Base-by-base conservation (phyloP, 108 stramenopile species). In the Pseudonitzschia delicatissima region DNA sequence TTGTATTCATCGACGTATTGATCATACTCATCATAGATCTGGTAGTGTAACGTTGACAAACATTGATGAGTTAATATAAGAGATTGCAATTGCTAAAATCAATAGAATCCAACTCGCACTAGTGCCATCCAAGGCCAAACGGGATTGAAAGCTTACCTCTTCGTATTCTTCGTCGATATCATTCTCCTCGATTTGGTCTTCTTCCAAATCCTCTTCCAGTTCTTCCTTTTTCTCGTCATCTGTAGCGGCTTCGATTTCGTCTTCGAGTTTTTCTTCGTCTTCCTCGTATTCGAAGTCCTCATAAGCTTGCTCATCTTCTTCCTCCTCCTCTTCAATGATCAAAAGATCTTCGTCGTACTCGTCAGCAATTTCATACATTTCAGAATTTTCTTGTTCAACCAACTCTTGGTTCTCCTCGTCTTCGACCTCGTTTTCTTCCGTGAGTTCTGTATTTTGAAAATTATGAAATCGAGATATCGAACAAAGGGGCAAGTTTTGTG, bases 291-390 rank as follows among this genome's bases (percentile, higher is more conserved):
- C 25, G 35, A 60, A 48, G 40, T 64, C 48, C 48, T 29, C 47
- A 18, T 35, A 64, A 15, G 2, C 48, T 34, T 64, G 39, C 29
- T 27, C 42, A 18, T 44, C 35, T 0, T 61, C 71, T 18, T 68
- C 28, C 50, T 49, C 49, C 26, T 69, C 60, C 5, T 40, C 71
- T 59, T 66, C 52, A 17, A 35, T 45, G 11, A 71, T 35, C 59
- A 58, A 52, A 45, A 66, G 45, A 45, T 63, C 77, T 37, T 72
- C 63, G 15, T 71, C 67, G 21, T 73, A 62, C 36, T 72, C 80
- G 6, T 52, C 23, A 0, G 13, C 62, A 11, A 62, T 55, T 69
- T 53, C 74, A 12, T 45, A 4, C 31, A 59, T 34, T 26, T 68
- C 42, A 20, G 50, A 50, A 5, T 53, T 62, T 33, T 40, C 66